Base-by-base conservation (phyloP, 768 basidiomycete genomes). In the Trametes punicea region DNA sequence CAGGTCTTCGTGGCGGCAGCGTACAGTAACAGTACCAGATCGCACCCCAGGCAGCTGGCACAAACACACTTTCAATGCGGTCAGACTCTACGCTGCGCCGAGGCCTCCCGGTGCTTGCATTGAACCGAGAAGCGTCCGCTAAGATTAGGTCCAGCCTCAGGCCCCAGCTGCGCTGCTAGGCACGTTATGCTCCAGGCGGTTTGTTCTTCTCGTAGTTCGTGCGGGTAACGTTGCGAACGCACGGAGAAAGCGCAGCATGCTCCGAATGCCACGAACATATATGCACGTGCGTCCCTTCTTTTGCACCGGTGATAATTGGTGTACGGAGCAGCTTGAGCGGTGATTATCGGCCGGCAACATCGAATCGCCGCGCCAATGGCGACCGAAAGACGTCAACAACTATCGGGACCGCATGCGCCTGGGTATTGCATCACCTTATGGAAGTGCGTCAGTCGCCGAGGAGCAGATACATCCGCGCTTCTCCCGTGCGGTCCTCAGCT, bases 251-350 rank as follows among this genome's bases (percentile, higher is more conserved):
- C 18, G 13, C 36, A 40, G 27, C 50, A 23, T 51, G 50, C 40
- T 51, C 16, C 39, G 7, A 33, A 30, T 23, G 29, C 18, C 30
- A 42, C 44, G 45, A 51, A 47, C 56, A 58, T 51, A 47, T 25
- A 38, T 27, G 39, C 56, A 58, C 42, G 38, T 47, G 56, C 26
- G 26, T 27, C 29, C 13, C 13, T 13, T 31, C 31, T 9, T 29
- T 38, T 50, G 40, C 15, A 36, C 4, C 2, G 9, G 5, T 15
- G 15, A 8, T 34, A 26, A 33, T 31, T 30, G 2, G 33, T n/a
- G 33, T 31, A 34, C 34, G 47, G 11, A 25, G 11, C n/a, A 16
- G 9, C 11, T 33, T 49, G 33, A 33, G 34, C 18, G 15, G 33
- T 21, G 31, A 27, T 36, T 23, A 36, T 49, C 23, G 47, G 31